Evolutionary conservation across 192 early-diverging fungal species (phyloP).

Genomic region (Chytriomyces sp.): DNA sequence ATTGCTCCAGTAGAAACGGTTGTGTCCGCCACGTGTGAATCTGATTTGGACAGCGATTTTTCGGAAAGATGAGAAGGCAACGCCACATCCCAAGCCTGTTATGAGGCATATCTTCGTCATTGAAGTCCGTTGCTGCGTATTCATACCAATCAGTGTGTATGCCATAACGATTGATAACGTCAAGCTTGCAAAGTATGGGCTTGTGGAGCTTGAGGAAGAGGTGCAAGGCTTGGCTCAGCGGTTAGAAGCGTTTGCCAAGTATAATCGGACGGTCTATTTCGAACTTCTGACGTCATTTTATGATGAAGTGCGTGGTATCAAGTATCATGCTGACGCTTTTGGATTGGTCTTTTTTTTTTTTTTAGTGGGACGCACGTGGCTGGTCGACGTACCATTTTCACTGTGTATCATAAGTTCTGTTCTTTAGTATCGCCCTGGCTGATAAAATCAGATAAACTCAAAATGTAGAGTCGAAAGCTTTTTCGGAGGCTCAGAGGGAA

Average conservation of each 20-base stretch:
- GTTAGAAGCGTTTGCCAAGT: constrained; percentile 33
- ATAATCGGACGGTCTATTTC: constrained; percentile 38
- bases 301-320: constrained; percentile 9
- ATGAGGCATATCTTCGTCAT: neutral
- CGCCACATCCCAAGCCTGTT: neutral
- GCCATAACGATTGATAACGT: constrained; percentile 11
- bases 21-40: neutral
- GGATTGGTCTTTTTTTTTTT: too few relatives aligned
- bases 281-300: constrained; percentile 25
- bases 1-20: neutral
- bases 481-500: too few relatives aligned
- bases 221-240: constrained; percentile 41
- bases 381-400: too few relatives aligned
- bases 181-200: constrained; percentile 37
- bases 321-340: too few relatives aligned
- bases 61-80: neutral
- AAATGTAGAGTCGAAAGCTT: too few relatives aligned
- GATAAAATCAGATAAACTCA: too few relatives aligned
- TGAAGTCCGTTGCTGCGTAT: neutral
- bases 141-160: neutral
- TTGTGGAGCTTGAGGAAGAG: constrained; percentile 44
- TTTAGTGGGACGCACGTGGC: too few relatives aligned
- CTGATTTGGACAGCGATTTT: neutral
- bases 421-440: too few relatives aligned
- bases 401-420: too few relatives aligned